A percentile compares a stretch with the other conserved stretches of the same genome.
Evolutionary conservation across 2,329 filamentous ascomycete species (phyloP).

Genomic region (Fusarium ramigenum): DNA sequence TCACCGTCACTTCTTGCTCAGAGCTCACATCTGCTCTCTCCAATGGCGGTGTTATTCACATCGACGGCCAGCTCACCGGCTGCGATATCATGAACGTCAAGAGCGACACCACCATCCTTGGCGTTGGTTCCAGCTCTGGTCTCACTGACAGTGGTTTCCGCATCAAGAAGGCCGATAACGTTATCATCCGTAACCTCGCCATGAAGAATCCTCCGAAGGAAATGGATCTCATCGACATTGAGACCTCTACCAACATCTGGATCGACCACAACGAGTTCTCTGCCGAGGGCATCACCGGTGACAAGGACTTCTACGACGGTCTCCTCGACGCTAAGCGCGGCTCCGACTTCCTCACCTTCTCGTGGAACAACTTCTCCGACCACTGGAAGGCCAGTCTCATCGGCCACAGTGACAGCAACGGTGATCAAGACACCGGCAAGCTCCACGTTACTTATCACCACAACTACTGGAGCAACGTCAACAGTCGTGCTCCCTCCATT

Average conservation of each 20-base stretch:
- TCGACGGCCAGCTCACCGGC: conserved; percentile 54
- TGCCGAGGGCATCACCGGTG: conserved; percentile 57
- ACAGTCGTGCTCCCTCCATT: conserved; percentile 57
- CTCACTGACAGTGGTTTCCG: conserved; percentile 53
- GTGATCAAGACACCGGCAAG: conserved; percentile 62
- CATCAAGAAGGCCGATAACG: conserved; percentile 57
- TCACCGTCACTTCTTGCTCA: conserved; percentile 57
- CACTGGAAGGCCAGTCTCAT: conserved; percentile 71
- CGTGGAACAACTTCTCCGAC: conserved; percentile 40
- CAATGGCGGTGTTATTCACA: conserved; percentile 53
- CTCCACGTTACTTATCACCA: conserved; percentile 66
- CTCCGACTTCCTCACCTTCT: conserved; percentile 60
- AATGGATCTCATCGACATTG: conserved; percentile 57
- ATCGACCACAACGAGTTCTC: conserved; percentile 67
- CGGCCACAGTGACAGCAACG: conserved; percentile 64
- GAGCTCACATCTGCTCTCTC: conserved; percentile 51
- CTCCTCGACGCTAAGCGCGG: conserved; percentile 66
- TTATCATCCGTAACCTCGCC: conserved; percentile 62
- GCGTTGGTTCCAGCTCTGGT: conserved; percentile 53
- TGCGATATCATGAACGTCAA: conserved; percentile 53
- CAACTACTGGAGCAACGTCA: conserved; percentile 66
- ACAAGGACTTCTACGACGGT: conserved; percentile 71
- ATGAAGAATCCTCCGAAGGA: conserved; percentile 55
- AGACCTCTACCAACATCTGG: conserved; percentile 60
- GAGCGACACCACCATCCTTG: conserved; percentile 60